Conservation (phyloP, 2,329 filamentous ascomycete genomes). For the Aspergillus costaricaensis region DNA sequence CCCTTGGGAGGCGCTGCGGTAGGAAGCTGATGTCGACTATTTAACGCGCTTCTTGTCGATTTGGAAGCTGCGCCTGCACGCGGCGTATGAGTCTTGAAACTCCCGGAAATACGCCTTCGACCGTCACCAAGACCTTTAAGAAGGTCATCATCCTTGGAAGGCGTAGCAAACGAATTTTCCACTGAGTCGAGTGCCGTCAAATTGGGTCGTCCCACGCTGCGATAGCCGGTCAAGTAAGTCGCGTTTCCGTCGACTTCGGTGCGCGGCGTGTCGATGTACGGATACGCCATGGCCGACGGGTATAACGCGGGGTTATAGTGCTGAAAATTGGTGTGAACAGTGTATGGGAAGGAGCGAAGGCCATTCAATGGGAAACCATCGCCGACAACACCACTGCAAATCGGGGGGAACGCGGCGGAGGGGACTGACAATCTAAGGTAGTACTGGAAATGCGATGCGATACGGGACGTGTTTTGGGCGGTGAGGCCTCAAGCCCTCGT, state of each 20-base stretch:
- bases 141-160: slow-evolving; percentile 73
- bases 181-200: slow-evolving; percentile 70
- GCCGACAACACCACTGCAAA: slow-evolving; percentile 11
- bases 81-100: slow-evolving; percentile 69
- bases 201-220: slow-evolving; percentile 50
- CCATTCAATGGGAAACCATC: slow-evolving; percentile 33
- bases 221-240: slow-evolving; percentile 72
- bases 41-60: slow-evolving; percentile 55
- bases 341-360: neutral
- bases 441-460: slow-evolving; percentile 7
- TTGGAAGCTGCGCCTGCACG: slow-evolving; percentile 62
- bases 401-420: neutral
- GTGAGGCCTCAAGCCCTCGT: slow-evolving; percentile 23
- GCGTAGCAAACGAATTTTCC: slow-evolving; percentile 83
- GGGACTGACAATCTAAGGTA: neutral
- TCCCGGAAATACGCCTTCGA: slow-evolving; percentile 52
- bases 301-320: slow-evolving; percentile 13
- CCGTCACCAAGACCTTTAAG: slow-evolving; percentile 73
- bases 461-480: slow-evolving; percentile 38
- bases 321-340: neutral
- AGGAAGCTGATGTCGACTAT: slow-evolving; percentile 71
- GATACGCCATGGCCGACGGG: slow-evolving; percentile 60
- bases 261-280: slow-evolving; percentile 80
- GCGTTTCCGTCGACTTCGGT: slow-evolving; percentile 77
- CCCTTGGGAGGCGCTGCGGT: slow-evolving; percentile 57